Percentiles rank a stretch among this genome's conserved stretches.
These are phyloP conservation scores for Clavaria fumosa DNA, from an alignment of 768 basidiomycete species.

Conservation along the genomic window DNA sequence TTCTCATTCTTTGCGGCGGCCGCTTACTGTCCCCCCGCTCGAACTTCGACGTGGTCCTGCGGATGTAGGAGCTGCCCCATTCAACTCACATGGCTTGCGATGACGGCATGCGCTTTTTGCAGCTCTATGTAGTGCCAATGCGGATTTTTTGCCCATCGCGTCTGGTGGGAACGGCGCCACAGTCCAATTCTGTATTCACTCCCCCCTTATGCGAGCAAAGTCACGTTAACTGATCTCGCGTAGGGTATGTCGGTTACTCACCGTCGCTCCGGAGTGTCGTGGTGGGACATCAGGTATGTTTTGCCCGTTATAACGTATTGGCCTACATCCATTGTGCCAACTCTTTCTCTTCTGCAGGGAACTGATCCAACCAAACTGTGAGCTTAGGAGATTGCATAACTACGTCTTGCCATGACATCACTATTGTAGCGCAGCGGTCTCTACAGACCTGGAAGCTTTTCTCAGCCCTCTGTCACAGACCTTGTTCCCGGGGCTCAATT, in stretches of 20 bases:
- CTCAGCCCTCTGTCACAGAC: conserved; percentile 19
- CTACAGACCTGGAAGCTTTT: conserved; percentile 24
- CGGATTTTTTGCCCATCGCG: conserved; percentile 22
- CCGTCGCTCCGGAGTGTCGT: conserved; percentile 23
- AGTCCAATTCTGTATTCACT: conserved; percentile 23
- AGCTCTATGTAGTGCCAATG: conserved; percentile 6
- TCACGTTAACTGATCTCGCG: neutral
- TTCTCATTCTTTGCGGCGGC: conserved; percentile 6
- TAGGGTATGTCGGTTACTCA: conserved; percentile 19
- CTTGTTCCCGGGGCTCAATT: conserved; percentile 31
- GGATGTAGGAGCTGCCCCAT: conserved; percentile 6
- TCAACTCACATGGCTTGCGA: neutral
- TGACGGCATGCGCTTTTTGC: neutral
- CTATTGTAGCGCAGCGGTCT: conserved; percentile 19
- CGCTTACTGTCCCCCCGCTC: conserved; percentile 6
- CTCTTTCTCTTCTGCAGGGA: too few species aligned
- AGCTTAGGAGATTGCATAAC: conserved; percentile 5
- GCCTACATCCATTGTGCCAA: too few species aligned
- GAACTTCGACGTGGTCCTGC: conserved; percentile 6
- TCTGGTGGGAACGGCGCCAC: conserved; percentile 28
- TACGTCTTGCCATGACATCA: neutral
- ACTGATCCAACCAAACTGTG: conserved; percentile 25
- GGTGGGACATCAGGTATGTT: conserved; percentile 30
- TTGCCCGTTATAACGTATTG: too few species aligned
- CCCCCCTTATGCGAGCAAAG: neutral